Conservation (phyloP, 2,329 filamentous ascomycete genomes). For the Aspergillus eucalypticola region DNA sequence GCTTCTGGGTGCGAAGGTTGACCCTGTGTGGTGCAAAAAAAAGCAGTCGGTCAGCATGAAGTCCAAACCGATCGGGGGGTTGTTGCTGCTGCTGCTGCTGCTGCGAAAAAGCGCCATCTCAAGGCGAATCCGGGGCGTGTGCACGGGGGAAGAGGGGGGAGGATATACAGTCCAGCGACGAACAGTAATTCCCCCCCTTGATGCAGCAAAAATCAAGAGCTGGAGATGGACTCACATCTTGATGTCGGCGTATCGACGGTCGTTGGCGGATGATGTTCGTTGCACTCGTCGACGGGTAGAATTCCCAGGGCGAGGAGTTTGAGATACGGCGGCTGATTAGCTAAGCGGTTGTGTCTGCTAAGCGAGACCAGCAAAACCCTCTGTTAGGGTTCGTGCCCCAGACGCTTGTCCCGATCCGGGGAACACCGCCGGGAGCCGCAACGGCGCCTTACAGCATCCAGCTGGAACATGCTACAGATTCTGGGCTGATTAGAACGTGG, state of each 20-base stretch:
- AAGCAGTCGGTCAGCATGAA: conserved; percentile 35
- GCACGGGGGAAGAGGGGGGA: conserved; percentile 12
- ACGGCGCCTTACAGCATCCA: neutral
- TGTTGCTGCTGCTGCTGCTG: neutral
- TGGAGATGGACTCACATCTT: conserved; percentile 46
- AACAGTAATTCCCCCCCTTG: conserved; percentile 21
- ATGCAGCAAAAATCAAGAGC: conserved; percentile 17
- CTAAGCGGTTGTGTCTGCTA: conserved; percentile 41
- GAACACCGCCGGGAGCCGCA: conserved; percentile 3
- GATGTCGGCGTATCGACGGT: conserved; percentile 49
- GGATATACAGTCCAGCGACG: conserved; percentile 16
- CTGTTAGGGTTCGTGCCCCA: conserved; percentile 40
- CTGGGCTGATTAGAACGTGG: no score
- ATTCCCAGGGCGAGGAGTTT: conserved; percentile 44
- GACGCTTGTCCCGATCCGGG: conserved; percentile 12
- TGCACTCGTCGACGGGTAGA: conserved; percentile 40
- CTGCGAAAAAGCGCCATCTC: conserved; percentile 7
- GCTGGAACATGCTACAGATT: no score
- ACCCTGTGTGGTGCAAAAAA: conserved; percentile 70
- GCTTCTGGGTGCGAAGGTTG: conserved; percentile 99
- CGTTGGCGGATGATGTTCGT: conserved; percentile 49
- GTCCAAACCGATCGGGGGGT: conserved; percentile 20
- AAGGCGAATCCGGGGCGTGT: conserved; percentile 8
- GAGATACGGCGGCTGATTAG: conserved; percentile 42
- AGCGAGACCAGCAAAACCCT: conserved; percentile 38